Evolutionary conservation across 2,329 filamentous ascomycete species (phyloP), one percentile per base, ranked within the genome.

Genomic region (Fusarium concolor): DNA sequence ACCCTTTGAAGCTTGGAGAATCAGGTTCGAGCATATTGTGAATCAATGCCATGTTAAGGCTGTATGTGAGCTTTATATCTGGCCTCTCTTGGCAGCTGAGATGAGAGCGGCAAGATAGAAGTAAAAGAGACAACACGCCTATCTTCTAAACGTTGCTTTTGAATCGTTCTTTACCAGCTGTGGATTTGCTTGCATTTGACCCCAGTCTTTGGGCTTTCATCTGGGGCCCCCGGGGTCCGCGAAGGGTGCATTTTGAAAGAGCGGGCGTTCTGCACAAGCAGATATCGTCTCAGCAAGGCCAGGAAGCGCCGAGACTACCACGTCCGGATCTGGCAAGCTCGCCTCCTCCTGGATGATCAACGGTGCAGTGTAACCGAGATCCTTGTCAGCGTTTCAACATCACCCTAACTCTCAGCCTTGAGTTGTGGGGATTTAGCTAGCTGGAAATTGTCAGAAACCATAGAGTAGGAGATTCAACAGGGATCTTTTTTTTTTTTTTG

Each of bases 81-180:
- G 18, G 51, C 58, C 58, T 51, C 57, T 44, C 28, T 15, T 15
- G 14, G 35, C 51, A 42, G 57, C 59, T 61, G 57, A 52, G 35
- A 37, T 53, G 31, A 43, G 35, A 20, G 44, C 41, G 37, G 26
- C 28, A 68, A 37, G 55, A 44, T 38, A 39, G 41, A 54, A 60
- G 42, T 31, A 56, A 39, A 61, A 26, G 50, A 56, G 53, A 60
- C 55, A 50, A 57, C 31, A 29, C 50, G 39, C 18, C 35, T 33
- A 56, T 38, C 44, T 70, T 38, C 57, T 26, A 56, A 62, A 45
- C 53, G 44, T 67, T 66, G 44, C 52, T 65, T 60, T 62, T 67
- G 52, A 37, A 56, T 41, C 55, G 46, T 64, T 61, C 71, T 57
- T 72, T 69, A 65, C 71, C 64, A 62, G 51, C 64, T 71, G 64